Conservation (phyloP, 495 filamentous ascomycete genomes). For the Chaetomium tenue region DNA sequence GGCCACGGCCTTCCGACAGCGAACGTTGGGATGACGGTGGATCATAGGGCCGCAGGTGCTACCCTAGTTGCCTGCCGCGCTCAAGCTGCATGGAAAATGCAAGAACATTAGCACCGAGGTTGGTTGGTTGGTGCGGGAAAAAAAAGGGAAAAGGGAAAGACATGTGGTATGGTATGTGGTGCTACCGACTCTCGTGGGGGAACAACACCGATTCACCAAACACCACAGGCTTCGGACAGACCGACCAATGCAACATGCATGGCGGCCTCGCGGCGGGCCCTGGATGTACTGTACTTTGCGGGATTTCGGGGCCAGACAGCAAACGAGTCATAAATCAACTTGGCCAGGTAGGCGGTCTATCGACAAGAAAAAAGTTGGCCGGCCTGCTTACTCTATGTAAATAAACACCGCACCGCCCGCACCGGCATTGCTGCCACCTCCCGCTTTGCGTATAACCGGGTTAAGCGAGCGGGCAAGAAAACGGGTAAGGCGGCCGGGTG, state of each 20-base stretch:
- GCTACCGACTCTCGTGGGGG: neutral
- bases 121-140: neutral
- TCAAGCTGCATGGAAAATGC: neutral
- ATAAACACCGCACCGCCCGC: slow-evolving; percentile 7
- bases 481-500: slow-evolving; percentile 13
- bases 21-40: too few species aligned
- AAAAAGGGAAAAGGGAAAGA: neutral
- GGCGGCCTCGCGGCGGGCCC: neutral
- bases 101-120: neutral
- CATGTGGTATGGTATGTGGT: neutral
- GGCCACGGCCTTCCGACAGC: too few species aligned
- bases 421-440: slow-evolving; percentile 1
- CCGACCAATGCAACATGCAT: neutral
- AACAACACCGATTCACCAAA: neutral
- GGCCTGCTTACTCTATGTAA: slow-evolving; percentile 7
- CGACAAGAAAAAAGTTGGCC: neutral
- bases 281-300: slow-evolving; percentile 1
- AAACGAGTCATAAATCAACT: neutral
- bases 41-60: neutral
- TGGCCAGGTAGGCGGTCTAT: slow-evolving; percentile 2
- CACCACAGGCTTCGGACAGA: neutral
- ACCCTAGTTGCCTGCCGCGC: too few species aligned
- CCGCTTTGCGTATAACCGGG: slow-evolving; percentile 13
- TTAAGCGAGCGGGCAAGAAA: slow-evolving; percentile 13
- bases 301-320: neutral